These are phyloP conservation scores for Leptodontidium sp. DNA, from an alignment of 2,329 filamentous ascomycete species.

Conservation along the genomic window DNA sequence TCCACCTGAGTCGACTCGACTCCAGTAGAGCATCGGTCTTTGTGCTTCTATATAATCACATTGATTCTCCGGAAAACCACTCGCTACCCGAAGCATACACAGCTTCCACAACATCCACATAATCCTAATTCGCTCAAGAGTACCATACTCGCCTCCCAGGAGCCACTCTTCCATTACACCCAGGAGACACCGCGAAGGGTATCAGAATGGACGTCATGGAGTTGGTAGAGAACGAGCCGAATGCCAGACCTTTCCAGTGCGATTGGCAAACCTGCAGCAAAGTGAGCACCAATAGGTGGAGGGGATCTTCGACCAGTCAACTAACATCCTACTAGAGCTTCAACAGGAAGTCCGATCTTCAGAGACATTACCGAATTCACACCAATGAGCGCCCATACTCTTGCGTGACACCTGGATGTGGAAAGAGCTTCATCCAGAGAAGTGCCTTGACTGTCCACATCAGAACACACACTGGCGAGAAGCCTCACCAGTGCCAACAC, in stretches of 20 bases:
- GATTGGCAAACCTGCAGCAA: constrained; percentile 70
- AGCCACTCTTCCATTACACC: not conserved
- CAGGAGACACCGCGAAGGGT: constrained; percentile 1
- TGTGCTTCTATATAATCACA: constrained; percentile 10
- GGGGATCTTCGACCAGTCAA: not conserved
- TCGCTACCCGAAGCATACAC: constrained; percentile 15
- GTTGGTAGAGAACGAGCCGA: constrained; percentile 69
- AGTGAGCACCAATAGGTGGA: constrained; percentile 51
- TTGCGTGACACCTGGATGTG: constrained; percentile 66
- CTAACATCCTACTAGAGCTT: constrained; percentile 61
- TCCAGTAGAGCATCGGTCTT: constrained; percentile 30
- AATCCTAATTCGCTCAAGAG: constrained; percentile 19
- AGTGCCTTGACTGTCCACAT: constrained; percentile 76
- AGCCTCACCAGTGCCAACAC: constrained; percentile 73
- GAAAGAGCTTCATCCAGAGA: constrained; percentile 76
- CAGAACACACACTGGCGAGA: constrained; percentile 75
- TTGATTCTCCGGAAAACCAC: constrained; percentile 20
- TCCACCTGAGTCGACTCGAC: constrained; percentile 18
- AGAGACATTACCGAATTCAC: constrained; percentile 75
- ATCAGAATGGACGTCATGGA: constrained; percentile 68
- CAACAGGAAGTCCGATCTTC: constrained; percentile 75
- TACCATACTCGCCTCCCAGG: not conserved
- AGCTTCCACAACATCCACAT: constrained; percentile 2
- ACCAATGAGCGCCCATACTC: constrained; percentile 75
- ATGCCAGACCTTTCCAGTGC: constrained; percentile 69